phyloP scores from a whole-genome alignment of 78 protist species.

The Diacronema lutheri region DNA sequence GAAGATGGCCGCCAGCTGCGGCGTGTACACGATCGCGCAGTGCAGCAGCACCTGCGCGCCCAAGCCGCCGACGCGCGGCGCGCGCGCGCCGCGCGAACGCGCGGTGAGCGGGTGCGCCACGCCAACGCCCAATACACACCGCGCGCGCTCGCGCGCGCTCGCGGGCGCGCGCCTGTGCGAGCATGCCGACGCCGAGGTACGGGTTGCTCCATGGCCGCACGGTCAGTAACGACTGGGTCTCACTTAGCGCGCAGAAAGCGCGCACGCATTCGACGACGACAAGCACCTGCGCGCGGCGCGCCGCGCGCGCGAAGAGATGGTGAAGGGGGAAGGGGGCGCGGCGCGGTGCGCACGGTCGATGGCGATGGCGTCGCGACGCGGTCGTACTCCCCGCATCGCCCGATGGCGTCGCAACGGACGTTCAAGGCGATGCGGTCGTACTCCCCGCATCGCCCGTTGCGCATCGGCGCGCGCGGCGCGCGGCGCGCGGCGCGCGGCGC shows the following conservation, averaged over 20 bases:
- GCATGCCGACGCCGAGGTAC: background rate
- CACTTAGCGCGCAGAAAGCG: constrained; percentile 56
- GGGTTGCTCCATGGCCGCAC: constrained; percentile 38
- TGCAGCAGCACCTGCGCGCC: constrained; percentile 38
- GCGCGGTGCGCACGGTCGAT: background rate
- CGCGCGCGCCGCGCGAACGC: no score
- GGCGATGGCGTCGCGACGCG: background rate
- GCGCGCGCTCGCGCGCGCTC: no score
- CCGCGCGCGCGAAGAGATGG: no score
- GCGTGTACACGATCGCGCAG: constrained; percentile 48
- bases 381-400: no score
- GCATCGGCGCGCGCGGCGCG: background rate
- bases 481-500: no score
- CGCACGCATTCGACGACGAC: constrained; percentile 61
- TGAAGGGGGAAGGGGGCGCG: constrained; percentile 49
- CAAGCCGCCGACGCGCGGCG: background rate
- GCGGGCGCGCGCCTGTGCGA: no score
- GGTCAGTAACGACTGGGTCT: constrained; percentile 28
- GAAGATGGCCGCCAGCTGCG: constrained; percentile 4
- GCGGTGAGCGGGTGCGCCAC: no score
- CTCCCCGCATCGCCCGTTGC: background rate
- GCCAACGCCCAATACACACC: no score
- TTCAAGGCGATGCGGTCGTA: background rate
- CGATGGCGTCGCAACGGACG: background rate
- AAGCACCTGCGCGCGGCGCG: background rate